Conservation (phyloP, 495 filamentous ascomycete species). For the Bacidia rubella region DNA sequence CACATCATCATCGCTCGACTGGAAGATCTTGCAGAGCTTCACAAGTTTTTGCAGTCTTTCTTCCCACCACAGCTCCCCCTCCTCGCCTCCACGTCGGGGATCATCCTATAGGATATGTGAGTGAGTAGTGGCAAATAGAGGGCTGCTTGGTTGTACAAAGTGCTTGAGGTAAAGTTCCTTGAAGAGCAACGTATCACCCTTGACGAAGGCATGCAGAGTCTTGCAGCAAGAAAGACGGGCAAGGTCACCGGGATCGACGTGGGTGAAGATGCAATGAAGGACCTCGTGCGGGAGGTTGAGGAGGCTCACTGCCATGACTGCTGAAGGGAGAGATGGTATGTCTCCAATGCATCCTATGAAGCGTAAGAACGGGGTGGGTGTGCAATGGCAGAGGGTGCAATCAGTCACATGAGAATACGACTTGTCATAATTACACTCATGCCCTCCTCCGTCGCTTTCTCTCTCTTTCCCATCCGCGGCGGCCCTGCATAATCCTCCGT, state of each 20-base stretch:
- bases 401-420: no score
- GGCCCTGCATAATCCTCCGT: no score
- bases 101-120: constrained; percentile 26
- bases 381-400: no score
- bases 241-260: constrained; percentile 41
- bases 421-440: no score
- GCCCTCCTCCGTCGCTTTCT: no score
- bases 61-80: constrained; percentile 34
- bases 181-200: constrained; percentile 36
- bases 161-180: constrained; percentile 37
- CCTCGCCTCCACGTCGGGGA: constrained; percentile 15
- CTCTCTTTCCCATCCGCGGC: no score
- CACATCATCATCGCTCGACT: constrained; percentile 23
- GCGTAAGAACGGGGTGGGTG: no score
- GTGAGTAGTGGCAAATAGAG: background rate
- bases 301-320: constrained; percentile 7
- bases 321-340: background rate
- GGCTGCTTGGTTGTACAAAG: constrained; percentile 24
- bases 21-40: constrained; percentile 31
- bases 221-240: constrained; percentile 34
- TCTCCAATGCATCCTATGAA: background rate
- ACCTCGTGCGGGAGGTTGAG: constrained; percentile 39
- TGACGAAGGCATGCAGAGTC: constrained; percentile 32
- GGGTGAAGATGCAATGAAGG: constrained; percentile 39
- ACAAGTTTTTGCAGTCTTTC: constrained; percentile 33